These are phyloP conservation scores for Dissoconium aciculare DNA, from an alignment of 2,329 filamentous ascomycete species.

Conservation along the genomic window DNA sequence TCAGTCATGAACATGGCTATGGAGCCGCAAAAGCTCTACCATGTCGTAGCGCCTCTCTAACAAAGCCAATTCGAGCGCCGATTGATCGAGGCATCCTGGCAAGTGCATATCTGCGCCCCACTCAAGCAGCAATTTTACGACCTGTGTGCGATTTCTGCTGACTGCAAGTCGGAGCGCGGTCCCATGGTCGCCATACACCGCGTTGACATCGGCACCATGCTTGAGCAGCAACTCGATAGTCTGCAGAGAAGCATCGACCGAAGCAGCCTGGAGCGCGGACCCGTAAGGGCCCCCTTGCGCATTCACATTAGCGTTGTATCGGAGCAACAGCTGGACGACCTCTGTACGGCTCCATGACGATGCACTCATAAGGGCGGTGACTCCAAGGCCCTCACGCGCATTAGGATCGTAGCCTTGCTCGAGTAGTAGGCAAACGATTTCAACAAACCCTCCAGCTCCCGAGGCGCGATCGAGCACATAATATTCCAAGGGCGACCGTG, in stretches of 20 bases:
- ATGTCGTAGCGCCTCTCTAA: too few species aligned
- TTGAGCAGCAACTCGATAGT: constrained; percentile 11
- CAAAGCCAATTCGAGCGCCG: too few species aligned
- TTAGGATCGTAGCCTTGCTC: not conserved
- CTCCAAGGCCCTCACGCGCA: not conserved
- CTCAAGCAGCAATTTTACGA: constrained; percentile 11
- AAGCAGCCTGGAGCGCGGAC: not conserved
- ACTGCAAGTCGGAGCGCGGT: constrained; percentile 5
- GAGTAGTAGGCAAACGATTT: not conserved
- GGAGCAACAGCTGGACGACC: constrained; percentile 11
- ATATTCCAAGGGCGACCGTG: not conserved
- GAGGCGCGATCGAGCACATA: not conserved
- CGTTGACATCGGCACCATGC: constrained; percentile 13
- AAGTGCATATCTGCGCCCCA: constrained; percentile 13
- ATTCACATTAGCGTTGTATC: constrained; percentile 13
- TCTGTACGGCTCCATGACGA: constrained; percentile 4
- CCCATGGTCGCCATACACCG: not conserved
- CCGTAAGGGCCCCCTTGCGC: not conserved
- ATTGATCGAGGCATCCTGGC: too few species aligned
- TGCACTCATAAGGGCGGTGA: not conserved
- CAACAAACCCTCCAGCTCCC: not conserved
- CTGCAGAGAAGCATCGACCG: constrained; percentile 2
- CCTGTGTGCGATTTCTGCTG: constrained; percentile 1
- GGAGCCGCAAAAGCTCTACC: too few species aligned
- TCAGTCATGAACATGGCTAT: too few species aligned